These are phyloP conservation scores for Rhizopus arrhizus DNA, from an alignment of 371 early-diverging fungal genomes.

Conservation along the genomic window DNA sequence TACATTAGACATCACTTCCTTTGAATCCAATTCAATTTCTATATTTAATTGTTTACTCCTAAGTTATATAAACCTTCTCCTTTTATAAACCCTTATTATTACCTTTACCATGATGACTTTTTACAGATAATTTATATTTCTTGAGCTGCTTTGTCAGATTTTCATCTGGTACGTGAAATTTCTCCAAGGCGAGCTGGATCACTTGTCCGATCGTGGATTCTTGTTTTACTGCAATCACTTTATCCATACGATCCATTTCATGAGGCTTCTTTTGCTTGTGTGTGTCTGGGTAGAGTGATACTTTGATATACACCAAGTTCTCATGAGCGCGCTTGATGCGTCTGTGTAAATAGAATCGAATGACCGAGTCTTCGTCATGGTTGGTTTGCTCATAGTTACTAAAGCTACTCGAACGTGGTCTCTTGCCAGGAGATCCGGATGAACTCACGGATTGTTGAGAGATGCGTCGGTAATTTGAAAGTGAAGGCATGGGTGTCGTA, in stretches of 20 bases:
- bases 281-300: constrained; percentile 47
- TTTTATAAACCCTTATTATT: constrained; percentile 4
- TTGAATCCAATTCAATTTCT: constrained; percentile 40
- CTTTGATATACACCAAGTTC: constrained; percentile 46
- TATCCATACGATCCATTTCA: constrained; percentile 52
- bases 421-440: constrained; percentile 9
- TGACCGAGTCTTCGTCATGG: constrained; percentile 46
- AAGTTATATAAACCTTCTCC: neutral
- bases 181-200: constrained; percentile 45
- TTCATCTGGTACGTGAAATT: constrained; percentile 51
- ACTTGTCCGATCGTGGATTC: constrained; percentile 42
- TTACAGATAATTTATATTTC: constrained; percentile 46
- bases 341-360: constrained; percentile 50
- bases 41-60: constrained; percentile 11
- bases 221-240: constrained; percentile 47
- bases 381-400: constrained; percentile 47
- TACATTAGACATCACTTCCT: constrained; percentile 43
- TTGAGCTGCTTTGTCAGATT: constrained; percentile 28
- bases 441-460: constrained; percentile 27
- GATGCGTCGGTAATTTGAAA: constrained; percentile 34
- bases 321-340: constrained; percentile 46
- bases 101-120: constrained; percentile 34
- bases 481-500: constrained; percentile 62
- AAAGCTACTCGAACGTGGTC: constrained; percentile 48
- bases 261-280: constrained; percentile 9